These are phyloP conservation scores for Parachlorella kessleri DNA, from an alignment of 139 green algal genomes.

Conservation along the genomic window DNA sequence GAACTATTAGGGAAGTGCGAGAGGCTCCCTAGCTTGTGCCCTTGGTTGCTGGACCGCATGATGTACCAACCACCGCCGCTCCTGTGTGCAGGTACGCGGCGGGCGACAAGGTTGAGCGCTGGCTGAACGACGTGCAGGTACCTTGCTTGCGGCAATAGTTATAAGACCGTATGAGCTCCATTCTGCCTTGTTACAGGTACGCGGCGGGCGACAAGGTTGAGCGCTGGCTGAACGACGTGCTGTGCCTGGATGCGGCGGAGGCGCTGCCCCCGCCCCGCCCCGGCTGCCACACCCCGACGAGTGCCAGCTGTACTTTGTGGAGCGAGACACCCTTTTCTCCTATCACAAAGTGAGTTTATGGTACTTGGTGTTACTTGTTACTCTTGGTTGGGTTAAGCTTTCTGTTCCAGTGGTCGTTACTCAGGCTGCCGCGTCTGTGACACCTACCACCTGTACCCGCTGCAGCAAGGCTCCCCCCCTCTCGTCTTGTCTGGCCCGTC, in stretches of 20 bases:
- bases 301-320: conserved; percentile 97
- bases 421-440: no score
- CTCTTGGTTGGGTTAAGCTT: no score
- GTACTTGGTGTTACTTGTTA: neutral
- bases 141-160: no score
- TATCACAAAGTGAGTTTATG: conserved; percentile 77
- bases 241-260: conserved; percentile 93
- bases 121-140: conserved; percentile 91
- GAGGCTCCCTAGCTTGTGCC: no score
- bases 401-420: no score
- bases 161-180: no score
- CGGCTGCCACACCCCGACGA: conserved; percentile 90
- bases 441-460: no score
- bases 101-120: conserved; percentile 90
- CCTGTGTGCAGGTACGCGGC: conserved; percentile 74
- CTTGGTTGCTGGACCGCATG: no score
- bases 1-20: no score
- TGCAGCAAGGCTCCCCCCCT: no score
- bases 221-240: conserved; percentile 90
- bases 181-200: conserved; percentile 88
- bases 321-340: conserved; percentile 97
- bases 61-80: no score
- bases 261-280: conserved; percentile 73
- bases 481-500: neutral
- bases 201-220: conserved; percentile 88